phyloP scores from a whole-genome alignment of 2,329 filamentous ascomycete species.

The Pestalotiopsis sp. region DNA sequence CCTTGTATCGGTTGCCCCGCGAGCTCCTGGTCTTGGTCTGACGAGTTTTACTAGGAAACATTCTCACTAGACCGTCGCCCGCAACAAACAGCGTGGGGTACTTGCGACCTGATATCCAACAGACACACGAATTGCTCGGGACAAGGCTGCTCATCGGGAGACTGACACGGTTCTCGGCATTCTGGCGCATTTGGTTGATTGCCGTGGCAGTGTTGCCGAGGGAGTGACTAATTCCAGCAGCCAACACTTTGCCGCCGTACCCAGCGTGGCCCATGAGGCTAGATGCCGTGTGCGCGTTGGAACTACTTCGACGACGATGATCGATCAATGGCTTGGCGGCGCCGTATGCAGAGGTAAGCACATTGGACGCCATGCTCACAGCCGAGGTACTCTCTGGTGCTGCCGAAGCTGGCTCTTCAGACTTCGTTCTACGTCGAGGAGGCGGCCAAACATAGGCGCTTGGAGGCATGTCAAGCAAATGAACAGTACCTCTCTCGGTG shows the following conservation, averaged over 20 bases:
- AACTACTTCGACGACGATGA: constrained; percentile 56
- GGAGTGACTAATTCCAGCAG: constrained; percentile 74
- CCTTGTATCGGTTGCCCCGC: constrained; percentile 62
- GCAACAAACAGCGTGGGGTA: constrained; percentile 67
- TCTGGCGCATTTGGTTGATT: constrained; percentile 73
- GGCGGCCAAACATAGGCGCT: constrained; percentile 89
- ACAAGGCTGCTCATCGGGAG: constrained; percentile 59
- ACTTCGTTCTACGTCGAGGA: constrained; percentile 54
- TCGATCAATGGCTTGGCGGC: constrained; percentile 65
- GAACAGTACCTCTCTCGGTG: constrained; percentile 92
- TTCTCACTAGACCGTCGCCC: constrained; percentile 66
- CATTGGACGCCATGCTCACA: constrained; percentile 71
- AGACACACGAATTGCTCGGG: constrained; percentile 62
- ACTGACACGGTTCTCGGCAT: constrained; percentile 74
- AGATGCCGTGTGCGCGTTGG: constrained; percentile 42
- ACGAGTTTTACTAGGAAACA: constrained; percentile 63
- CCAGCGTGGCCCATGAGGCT: constrained; percentile 64
- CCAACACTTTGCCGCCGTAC: constrained; percentile 72
- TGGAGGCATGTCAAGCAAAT: constrained; percentile 84
- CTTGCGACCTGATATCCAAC: constrained; percentile 66
- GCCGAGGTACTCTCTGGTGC: constrained; percentile 54
- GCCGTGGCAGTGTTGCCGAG: constrained; percentile 73
- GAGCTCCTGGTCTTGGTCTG: constrained; percentile 55
- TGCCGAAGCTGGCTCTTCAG: constrained; percentile 47
- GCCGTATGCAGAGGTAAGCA: constrained; percentile 71